phyloP scores from a whole-genome alignment of 2,329 filamentous ascomycete genomes.

The Sporothrix phasma region DNA sequence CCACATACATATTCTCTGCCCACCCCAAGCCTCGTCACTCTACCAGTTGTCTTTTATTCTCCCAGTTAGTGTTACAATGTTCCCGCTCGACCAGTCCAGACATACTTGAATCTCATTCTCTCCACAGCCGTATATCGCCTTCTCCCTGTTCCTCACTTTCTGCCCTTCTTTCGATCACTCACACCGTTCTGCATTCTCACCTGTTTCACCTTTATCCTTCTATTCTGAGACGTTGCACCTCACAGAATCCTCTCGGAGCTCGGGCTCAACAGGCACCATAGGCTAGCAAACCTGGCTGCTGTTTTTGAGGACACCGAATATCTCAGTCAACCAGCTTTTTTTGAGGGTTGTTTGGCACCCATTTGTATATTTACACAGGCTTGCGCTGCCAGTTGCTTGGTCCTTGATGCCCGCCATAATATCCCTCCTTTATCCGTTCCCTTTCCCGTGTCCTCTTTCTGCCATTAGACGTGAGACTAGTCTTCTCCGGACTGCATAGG shows the following conservation, averaged over 20 bases:
- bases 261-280: neutral
- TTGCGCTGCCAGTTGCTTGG: neutral
- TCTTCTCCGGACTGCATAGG: too few relatives aligned
- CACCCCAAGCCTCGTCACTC: neutral
- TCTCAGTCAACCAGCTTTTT: neutral
- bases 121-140: neutral
- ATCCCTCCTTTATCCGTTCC: neutral
- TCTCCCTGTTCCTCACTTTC: neutral
- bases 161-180: neutral
- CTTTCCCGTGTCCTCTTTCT: too few relatives aligned
- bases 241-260: neutral
- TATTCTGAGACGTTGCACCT: neutral
- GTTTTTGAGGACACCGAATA: neutral
- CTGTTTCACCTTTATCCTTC: neutral
- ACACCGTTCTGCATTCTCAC: slow-evolving; percentile 32
- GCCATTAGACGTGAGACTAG: too few relatives aligned
- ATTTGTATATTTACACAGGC: neutral
- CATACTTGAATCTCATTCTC: neutral
- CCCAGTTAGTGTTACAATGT: neutral
- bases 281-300: neutral
- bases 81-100: neutral
- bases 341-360: neutral
- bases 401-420: neutral
- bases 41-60: neutral
- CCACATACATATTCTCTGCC: slow-evolving; percentile 10